These are phyloP conservation scores for Lathyrus tuberosus DNA, from an alignment of 306 rosid species.

Conservation along the genomic window DNA sequence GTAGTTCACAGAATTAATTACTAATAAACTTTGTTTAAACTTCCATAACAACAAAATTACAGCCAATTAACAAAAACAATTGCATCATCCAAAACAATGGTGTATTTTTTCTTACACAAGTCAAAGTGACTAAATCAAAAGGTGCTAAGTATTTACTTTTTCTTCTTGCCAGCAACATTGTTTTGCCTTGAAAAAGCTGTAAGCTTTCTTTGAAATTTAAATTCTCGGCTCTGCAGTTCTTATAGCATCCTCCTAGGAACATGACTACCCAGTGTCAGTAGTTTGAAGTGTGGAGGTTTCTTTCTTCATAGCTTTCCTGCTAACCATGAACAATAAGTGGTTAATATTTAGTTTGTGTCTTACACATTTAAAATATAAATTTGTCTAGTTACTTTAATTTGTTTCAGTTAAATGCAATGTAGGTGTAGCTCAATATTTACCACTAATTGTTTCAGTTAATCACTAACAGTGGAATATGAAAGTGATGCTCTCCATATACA, in stretches of 20 bases:
- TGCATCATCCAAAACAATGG: no score
- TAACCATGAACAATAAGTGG: conserved; percentile 22
- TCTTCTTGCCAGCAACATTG: no score
- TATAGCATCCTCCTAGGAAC: conserved; percentile 23
- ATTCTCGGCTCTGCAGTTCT: conserved; percentile 31
- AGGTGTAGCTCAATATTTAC: conserved; percentile 16
- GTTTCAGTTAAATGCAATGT: neutral
- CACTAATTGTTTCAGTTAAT: conserved; percentile 1
- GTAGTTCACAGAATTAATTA: no score
- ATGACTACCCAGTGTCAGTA: conserved; percentile 9
- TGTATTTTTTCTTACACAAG: no score
- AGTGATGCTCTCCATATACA: no score
- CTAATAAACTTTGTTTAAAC: no score
- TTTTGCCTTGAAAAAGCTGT: conserved; percentile 96
- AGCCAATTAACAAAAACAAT: no score
- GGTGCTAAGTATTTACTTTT: no score
- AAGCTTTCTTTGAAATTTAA: conserved; percentile 51
- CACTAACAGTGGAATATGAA: no score
- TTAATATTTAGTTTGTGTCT: conserved; percentile 1
- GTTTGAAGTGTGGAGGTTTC: conserved; percentile 21
- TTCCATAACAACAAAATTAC: no score
- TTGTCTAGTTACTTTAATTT: neutral
- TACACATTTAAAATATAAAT: conserved; percentile 16
- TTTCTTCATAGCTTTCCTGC: conserved; percentile 14
- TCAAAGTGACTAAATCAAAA: no score